Base-by-base conservation (phyloP, 2,329 filamentous ascomycete species). In the Dothistroma pini region DNA sequence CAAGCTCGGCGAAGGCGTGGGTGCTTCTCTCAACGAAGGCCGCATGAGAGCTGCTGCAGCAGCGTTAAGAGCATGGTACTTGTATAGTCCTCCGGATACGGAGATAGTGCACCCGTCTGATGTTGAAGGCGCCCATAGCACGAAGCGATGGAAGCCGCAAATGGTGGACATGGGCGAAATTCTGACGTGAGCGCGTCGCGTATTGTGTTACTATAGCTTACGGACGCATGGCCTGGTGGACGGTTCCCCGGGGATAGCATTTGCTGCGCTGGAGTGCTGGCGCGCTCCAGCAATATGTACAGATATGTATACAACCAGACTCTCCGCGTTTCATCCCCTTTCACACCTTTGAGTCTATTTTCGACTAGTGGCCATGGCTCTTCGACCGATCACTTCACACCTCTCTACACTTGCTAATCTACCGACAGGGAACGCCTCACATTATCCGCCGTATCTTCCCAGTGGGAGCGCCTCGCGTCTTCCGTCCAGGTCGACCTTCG, bases 61-160 rank as follows among this genome's bases (percentile, higher is more conserved):
- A 65, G 88, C 92, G 19, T 81, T 99, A 72, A 96, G 96, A 82
- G 83, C 88, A 6, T 99, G 95, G 95, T 99, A 99, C 77, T 81
- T 99, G 57, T 99, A 99, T 80, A 93, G 88, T 75, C 93, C 95
- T 1, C 72, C 85, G 50, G 74, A 79, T 8, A 76, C 84, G 35
- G 74, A 80, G 25, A 75, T 79, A 7, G 77, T 78, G 34, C 72
- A 84, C 57, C 83, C 84, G 29, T 84, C 80, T 66, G 80, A 81
- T 21, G 67, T 69, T 6, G 69, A 72, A 73, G 66, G 66, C 4
- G 57, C 41, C 10, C 69, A 70, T 50, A 68, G 71, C n/a, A 59
- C 35, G 31, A 70, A 70, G 63, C 38, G 58, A 32, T 86, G 83
- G 80, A 80, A 77, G 69, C 79, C 83, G n/a, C 80, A 83, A 61